These are phyloP conservation scores for Delphinella strobiligena DNA, from an alignment of 2,329 filamentous ascomycete species.

Conservation along the genomic window DNA sequence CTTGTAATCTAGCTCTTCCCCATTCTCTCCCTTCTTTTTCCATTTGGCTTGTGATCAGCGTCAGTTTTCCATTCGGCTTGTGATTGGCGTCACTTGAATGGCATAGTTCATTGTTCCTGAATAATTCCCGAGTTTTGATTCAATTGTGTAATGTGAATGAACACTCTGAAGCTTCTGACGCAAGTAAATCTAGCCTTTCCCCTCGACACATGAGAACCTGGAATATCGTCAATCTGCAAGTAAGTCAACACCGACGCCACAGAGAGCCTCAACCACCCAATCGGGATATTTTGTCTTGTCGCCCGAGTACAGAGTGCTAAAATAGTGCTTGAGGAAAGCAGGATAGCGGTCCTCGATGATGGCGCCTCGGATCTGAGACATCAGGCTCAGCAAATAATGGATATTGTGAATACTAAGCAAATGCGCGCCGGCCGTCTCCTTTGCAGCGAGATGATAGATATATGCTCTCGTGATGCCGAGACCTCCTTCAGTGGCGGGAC, in stretches of 20 bases:
- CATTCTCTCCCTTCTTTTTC: too few species aligned
- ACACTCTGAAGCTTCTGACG: too few species aligned
- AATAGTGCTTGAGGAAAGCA: slow-evolving; percentile 66
- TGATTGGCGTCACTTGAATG: too few species aligned
- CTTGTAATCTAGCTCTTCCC: too few species aligned
- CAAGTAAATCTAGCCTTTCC: too few species aligned
- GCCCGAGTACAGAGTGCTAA: slow-evolving; percentile 54
- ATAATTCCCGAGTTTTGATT: too few species aligned
- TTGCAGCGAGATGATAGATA: slow-evolving; percentile 80
- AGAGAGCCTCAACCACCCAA: slow-evolving; percentile 76
- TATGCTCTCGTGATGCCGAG: slow-evolving; percentile 79
- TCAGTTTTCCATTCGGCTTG: too few species aligned
- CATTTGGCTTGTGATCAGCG: too few species aligned
- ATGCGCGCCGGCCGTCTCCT: slow-evolving; percentile 87
- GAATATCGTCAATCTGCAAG: slow-evolving; percentile 30
- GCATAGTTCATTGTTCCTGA: too few species aligned
- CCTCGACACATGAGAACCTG: too few species aligned
- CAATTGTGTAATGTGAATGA: too few species aligned
- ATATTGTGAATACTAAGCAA: slow-evolving; percentile 90
- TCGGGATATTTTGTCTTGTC: slow-evolving; percentile 56
- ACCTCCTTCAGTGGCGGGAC: slow-evolving; percentile 49
- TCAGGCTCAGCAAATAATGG: slow-evolving; percentile 77
- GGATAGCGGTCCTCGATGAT: slow-evolving; percentile 76
- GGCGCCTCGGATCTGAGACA: slow-evolving; percentile 61
- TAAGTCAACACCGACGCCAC: slow-evolving; percentile 68